Evolutionary conservation across 2,329 filamentous ascomycete species (phyloP).

Genomic region (Truncatella angustata): DNA sequence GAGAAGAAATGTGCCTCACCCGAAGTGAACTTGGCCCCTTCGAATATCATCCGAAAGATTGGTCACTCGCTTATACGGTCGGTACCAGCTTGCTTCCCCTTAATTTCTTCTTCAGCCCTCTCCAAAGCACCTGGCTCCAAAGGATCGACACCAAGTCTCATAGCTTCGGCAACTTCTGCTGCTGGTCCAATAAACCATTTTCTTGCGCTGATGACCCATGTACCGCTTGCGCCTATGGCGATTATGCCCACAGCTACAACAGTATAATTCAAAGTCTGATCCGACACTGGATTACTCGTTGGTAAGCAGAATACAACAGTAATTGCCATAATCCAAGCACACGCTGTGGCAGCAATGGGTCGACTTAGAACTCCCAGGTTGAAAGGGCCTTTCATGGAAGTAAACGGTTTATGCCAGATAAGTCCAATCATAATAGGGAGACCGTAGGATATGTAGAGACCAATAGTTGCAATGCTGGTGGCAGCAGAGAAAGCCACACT

Average conservation of each 20-base stretch:
- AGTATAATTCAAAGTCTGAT: conserved; percentile 59
- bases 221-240: conserved; percentile 40
- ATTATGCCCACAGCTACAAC: conserved; percentile 59
- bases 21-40: too few relatives aligned
- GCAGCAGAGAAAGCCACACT: conserved; percentile 56
- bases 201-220: conserved; percentile 51
- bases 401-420: conserved; percentile 49
- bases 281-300: conserved; percentile 51
- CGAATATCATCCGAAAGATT: too few relatives aligned
- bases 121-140: conserved; percentile 44
- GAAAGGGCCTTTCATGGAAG: conserved; percentile 52
- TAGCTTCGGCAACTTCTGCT: conserved; percentile 49
- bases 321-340: conserved; percentile 53
- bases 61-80: conserved; percentile 25
- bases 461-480: conserved; percentile 58
- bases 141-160: conserved; percentile 46
- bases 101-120: conserved; percentile 23
- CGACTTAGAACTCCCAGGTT: conserved; percentile 45
- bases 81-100: conserved; percentile 16
- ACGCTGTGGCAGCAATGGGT: conserved; percentile 45
- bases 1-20: too few relatives aligned
- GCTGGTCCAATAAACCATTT: conserved; percentile 56
- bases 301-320: conserved; percentile 58
- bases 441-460: conserved; percentile 57
- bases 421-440: conserved; percentile 53